A percentile compares a stretch with the other conserved stretches of the same genome.
These are phyloP conservation scores for Aspergillus aculeatinus DNA, from an alignment of 2,329 filamentous ascomycete species.

Conservation along the genomic window DNA sequence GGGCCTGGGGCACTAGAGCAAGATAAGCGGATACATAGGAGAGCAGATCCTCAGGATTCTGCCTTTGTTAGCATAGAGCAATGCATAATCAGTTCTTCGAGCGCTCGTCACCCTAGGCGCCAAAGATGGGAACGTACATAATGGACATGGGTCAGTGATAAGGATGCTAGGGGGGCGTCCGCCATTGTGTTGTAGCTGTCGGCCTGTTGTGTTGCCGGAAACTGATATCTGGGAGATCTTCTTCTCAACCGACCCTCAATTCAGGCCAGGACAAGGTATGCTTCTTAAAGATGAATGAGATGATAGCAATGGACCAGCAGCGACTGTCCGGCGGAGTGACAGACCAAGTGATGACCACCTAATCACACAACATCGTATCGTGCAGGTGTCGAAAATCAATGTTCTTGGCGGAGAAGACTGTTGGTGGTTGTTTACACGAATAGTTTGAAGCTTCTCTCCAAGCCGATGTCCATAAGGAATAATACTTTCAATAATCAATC, in stretches of 20 bases:
- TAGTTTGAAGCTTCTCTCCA: not conserved
- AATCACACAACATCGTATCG: not conserved
- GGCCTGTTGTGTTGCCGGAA: not conserved
- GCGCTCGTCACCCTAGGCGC: not conserved
- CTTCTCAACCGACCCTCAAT: no score
- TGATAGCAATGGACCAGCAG: not conserved
- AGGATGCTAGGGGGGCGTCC: conserved; percentile 69
- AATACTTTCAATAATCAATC: not conserved
- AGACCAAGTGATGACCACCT: not conserved
- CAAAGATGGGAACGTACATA: conserved; percentile 65
- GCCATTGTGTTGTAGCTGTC: conserved; percentile 18
- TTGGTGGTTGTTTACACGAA: not conserved
- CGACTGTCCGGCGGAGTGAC: not conserved
- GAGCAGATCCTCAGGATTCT: conserved; percentile 82
- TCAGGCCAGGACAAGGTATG: not conserved
- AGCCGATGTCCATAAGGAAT: not conserved
- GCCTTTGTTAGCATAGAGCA: conserved; percentile 8
- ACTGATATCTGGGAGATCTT: not conserved
- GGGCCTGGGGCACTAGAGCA: conserved; percentile 85
- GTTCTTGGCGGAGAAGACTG: not conserved
- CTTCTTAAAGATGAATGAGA: not conserved
- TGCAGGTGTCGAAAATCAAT: not conserved
- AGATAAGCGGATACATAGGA: conserved; percentile 92
- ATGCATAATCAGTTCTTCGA: conserved; percentile 3
- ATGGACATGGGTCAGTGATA: conserved; percentile 93